Evolutionary conservation across 441 rosid species (phyloP).

Genomic region (Pelargonium fulgidum): DNA sequence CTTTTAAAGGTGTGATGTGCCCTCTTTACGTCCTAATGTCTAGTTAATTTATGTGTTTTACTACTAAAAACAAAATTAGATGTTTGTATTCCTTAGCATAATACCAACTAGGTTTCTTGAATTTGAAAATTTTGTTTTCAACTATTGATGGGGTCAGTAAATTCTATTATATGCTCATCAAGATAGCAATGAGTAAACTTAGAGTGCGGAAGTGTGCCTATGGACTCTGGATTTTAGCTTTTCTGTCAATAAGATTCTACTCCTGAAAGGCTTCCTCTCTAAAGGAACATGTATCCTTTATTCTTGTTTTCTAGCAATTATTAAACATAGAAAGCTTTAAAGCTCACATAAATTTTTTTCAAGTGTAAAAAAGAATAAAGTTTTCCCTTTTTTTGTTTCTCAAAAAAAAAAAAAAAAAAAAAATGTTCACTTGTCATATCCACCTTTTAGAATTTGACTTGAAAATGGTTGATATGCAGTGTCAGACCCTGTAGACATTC

Average conservation of each 20-base stretch:
- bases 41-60: neutral
- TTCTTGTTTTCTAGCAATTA: neutral
- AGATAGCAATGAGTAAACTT: neutral
- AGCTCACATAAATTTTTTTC: neutral
- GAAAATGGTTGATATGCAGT: neutral
- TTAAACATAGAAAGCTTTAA: neutral
- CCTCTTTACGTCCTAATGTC: constrained; percentile 19
- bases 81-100: neutral
- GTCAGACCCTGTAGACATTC: neutral
- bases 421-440: neutral
- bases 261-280: neutral
- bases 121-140: too few species aligned
- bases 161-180: neutral
- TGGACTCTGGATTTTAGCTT: too few species aligned
- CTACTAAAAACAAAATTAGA: constrained; percentile 2
- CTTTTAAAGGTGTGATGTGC: constrained; percentile 64
- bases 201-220: neutral
- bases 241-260: too few species aligned
- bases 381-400: too few species aligned
- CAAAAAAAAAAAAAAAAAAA: too few species aligned
- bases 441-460: neutral
- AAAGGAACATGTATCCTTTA: neutral
- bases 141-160: neutral
- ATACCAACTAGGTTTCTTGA: too few species aligned
- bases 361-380: neutral